A percentile compares a stretch with the other conserved stretches of the same genome.
Evolutionary conservation across 2,329 filamentous ascomycete species (phyloP).

Genomic region (Epichloe glyceriae): DNA sequence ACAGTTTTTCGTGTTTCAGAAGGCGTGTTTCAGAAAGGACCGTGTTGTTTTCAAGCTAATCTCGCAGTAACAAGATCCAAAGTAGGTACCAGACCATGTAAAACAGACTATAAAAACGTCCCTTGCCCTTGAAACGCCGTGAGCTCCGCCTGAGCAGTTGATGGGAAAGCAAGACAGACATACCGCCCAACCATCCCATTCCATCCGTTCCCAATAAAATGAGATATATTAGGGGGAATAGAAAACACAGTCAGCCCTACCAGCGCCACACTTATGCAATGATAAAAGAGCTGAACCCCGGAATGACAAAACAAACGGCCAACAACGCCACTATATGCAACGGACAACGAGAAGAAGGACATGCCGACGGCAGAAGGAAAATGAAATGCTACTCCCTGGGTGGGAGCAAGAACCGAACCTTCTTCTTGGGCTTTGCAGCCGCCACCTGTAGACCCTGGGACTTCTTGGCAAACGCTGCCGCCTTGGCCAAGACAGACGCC

Average conservation of each 20-base stretch:
- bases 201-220: not conserved
- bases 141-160: not conserved
- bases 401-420: constrained; percentile 41
- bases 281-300: not conserved
- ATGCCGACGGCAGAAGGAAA: not conserved
- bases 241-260: not conserved
- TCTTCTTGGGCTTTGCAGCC: constrained; percentile 40
- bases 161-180: not conserved
- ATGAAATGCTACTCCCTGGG: constrained; percentile 19
- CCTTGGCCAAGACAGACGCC: constrained; percentile 22
- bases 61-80: not conserved
- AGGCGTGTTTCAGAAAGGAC: not conserved
- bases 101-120: not conserved
- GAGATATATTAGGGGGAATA: not conserved
- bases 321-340: constrained; percentile 5
- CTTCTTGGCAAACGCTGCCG: constrained; percentile 14
- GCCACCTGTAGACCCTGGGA: constrained; percentile 15
- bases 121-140: not conserved
- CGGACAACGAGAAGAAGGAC: constrained; percentile 6
- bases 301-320: not conserved
- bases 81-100: constrained; percentile 1
- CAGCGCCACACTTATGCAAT: constrained; percentile 1
- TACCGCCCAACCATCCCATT: not conserved
- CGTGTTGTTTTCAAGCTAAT: constrained; percentile 1
- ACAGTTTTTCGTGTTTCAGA: not conserved